Evolutionary conservation across 306 rosid species (phyloP), one percentile per base, ranked within the genome.

Genomic region (Malus sieversii): DNA sequence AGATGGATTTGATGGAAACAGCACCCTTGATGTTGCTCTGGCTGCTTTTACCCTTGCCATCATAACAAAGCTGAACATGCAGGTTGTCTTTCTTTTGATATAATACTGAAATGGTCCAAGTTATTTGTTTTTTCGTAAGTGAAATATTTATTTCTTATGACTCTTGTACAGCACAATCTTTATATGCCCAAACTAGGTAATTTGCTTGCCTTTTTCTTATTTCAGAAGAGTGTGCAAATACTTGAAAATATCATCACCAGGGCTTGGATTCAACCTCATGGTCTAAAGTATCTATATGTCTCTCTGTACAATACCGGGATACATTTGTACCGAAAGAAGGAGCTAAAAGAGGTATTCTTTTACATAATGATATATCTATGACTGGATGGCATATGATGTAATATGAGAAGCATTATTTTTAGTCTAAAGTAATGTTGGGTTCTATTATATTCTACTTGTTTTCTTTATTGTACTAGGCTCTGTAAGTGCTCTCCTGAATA

Each of bases 21-120:
- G 77, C 66, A 80, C 90, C 75, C 75, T 85, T 55, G 71, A 77
- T 65, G 77, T 89, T 20, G 80, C 88, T 74, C 77, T 84, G 25
- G 97, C 97, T 4, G 82, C 92, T 77, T 90, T 88, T 85, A 88
- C 87, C 67, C 77, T 94, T 66, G 85, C 96, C 68, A 72, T 88
- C 74, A 84, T 85, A 86, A 85, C 85, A 66, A 90, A 81, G 68
- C 86, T 81, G 72, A 78, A 86, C 71, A 75, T 85, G 63, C 78
- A 92, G 98, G 98, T 94, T 81, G 77, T 70, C 45, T 38, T 68
- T 55, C 65, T 68, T 71, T 27, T 73, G 67, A 35, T 46, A 78
- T 72, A 76, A 46, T 53, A 32, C 15, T 67, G 25, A 23, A 23
- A 22, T 79, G 27, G 57, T 25, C 62, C 81, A 22, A 66, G 2